These are phyloP conservation scores for Aspergillus calidoustus DNA, from an alignment of 2,329 filamentous ascomycete species.

Conservation along the genomic window DNA sequence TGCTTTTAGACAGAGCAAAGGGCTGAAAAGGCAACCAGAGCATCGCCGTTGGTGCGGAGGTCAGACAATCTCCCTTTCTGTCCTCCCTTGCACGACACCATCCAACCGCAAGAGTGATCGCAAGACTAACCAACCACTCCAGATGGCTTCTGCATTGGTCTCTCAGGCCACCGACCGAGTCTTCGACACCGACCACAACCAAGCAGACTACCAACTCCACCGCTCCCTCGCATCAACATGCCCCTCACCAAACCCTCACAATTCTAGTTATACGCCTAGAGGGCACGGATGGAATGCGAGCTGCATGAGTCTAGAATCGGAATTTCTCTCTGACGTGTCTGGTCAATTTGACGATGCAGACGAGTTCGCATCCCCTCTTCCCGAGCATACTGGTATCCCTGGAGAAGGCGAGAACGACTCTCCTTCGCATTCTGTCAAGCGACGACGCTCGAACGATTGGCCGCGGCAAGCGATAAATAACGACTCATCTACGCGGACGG, in stretches of 20 bases:
- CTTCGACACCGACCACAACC: not conserved
- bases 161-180: not conserved
- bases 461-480: slow-evolving; percentile 28
- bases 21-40: not conserved
- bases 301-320: slow-evolving; percentile 22
- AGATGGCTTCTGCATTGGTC: slow-evolving; percentile 17
- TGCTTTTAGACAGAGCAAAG: not conserved
- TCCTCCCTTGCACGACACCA: slow-evolving; percentile 8
- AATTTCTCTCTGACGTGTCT: slow-evolving; percentile 39
- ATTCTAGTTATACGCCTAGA: slow-evolving; percentile 27
- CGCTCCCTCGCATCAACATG: slow-evolving; percentile 26
- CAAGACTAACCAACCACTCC: not conserved
- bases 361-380: slow-evolving; percentile 26
- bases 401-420: slow-evolving; percentile 11
- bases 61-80: not conserved
- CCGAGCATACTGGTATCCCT: slow-evolving; percentile 21
- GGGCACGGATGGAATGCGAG: slow-evolving; percentile 36
- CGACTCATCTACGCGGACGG: slow-evolving; percentile 25
- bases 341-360: slow-evolving; percentile 43
- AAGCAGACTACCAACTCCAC: slow-evolving; percentile 26
- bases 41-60: slow-evolving; percentile 8
- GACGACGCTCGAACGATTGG: slow-evolving; percentile 52
- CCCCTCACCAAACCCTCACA: slow-evolving; percentile 16
- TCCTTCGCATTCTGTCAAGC: slow-evolving; percentile 44
- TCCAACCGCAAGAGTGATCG: not conserved